These are phyloP conservation scores for Suhomyces choctaworum DNA, from an alignment of 1,139 yeast species.

Conservation along the genomic window DNA sequence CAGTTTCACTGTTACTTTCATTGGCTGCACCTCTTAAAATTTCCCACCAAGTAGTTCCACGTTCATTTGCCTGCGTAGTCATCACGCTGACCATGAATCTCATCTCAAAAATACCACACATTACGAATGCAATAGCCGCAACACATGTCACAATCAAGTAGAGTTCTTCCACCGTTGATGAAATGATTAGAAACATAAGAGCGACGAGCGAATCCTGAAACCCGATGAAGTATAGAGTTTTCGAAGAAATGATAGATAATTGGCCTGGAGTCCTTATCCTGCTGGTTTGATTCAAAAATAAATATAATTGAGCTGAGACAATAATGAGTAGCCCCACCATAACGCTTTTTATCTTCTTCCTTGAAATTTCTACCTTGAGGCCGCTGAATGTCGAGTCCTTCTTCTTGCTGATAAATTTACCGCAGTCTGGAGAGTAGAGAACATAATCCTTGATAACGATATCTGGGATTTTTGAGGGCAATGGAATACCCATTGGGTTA, in stretches of 20 bases:
- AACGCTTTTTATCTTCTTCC: constrained; percentile 42
- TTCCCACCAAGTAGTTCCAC: constrained; percentile 63
- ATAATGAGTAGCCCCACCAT: constrained; percentile 51
- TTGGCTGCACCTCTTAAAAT: constrained; percentile 51
- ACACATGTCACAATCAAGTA: constrained; percentile 69
- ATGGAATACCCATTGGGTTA: constrained; percentile 77
- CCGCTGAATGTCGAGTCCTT: constrained; percentile 47
- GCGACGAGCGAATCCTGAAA: constrained; percentile 75
- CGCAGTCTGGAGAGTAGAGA: constrained; percentile 89
- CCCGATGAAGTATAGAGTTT: constrained; percentile 57
- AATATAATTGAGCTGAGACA: constrained; percentile 32
- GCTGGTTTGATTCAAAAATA: constrained; percentile 62
- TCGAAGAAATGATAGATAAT: constrained; percentile 42
- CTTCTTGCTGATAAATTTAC: constrained; percentile 49
- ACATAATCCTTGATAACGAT: constrained; percentile 56
- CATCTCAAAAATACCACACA: constrained; percentile 76
- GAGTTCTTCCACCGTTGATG: constrained; percentile 55
- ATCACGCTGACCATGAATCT: constrained; percentile 70
- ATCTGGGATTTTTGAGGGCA: constrained; percentile 52
- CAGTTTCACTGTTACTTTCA: constrained; percentile 12
- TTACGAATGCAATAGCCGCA: constrained; percentile 66
- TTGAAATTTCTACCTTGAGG: constrained; percentile 51
- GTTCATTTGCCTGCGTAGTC: constrained; percentile 73
- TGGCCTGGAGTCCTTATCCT: constrained; percentile 77
- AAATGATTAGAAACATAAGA: constrained; percentile 58